Percentiles rank a stretch among this genome's conserved stretches.
phyloP scores from a whole-genome alignment of 768 basidiomycete genomes.

The Daedaleopsis nitida region DNA sequence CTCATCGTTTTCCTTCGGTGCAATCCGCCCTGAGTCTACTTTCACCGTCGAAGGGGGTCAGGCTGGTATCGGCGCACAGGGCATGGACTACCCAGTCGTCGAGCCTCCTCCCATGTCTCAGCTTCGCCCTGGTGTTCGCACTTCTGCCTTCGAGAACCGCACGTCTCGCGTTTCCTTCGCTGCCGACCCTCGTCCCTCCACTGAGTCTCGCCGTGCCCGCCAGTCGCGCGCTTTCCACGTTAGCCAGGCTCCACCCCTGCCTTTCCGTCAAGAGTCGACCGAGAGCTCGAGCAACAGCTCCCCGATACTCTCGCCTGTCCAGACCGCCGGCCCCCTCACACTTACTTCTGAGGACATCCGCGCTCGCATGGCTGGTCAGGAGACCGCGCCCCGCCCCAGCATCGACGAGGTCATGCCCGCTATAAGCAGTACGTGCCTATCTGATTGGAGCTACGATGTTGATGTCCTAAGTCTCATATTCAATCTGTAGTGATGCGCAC shows the following conservation, averaged over 20 bases:
- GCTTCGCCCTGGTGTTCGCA: slow-evolving; percentile 57
- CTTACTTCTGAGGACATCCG: slow-evolving; percentile 65
- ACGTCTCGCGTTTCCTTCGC: slow-evolving; percentile 72
- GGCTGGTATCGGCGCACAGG: slow-evolving; percentile 41
- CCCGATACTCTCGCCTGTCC: slow-evolving; percentile 45
- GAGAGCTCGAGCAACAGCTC: slow-evolving; percentile 16
- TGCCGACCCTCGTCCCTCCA: slow-evolving; percentile 51
- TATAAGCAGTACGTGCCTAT: slow-evolving; percentile 52
- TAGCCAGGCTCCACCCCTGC: slow-evolving; percentile 45
- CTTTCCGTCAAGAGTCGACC: slow-evolving; percentile 32
- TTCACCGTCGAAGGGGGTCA: slow-evolving; percentile 47
- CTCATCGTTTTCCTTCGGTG: slow-evolving; percentile 58
- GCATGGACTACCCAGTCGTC: slow-evolving; percentile 16
- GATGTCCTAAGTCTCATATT: background rate
- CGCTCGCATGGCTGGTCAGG: slow-evolving; percentile 46
- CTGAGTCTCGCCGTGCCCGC: slow-evolving; percentile 44
- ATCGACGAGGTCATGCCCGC: slow-evolving; percentile 70
- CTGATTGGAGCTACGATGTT: background rate
- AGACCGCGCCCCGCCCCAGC: slow-evolving; percentile 37
- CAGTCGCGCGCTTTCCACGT: slow-evolving; percentile 43
- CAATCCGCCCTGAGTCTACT: slow-evolving; percentile 47
- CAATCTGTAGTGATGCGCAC: slow-evolving; percentile 70
- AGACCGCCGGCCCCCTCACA: slow-evolving; percentile 42
- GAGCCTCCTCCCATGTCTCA: slow-evolving; percentile 39
- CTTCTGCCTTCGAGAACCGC: slow-evolving; percentile 49